phyloP scores from a whole-genome alignment of 345 rosid genomes.

The Passiflora organensis region DNA sequence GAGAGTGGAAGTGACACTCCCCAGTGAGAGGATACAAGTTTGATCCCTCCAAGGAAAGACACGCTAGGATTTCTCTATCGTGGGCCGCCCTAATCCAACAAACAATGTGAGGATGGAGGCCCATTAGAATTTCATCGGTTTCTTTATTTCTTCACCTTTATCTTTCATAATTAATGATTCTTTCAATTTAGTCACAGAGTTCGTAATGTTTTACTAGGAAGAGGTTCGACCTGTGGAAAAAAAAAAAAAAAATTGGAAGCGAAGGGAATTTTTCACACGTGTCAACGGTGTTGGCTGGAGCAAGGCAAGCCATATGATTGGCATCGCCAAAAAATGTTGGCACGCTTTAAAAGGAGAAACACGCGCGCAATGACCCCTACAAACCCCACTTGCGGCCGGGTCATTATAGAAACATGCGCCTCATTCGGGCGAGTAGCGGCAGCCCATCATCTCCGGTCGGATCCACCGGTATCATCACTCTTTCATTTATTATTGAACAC shows the following conservation, averaged over 20 bases:
- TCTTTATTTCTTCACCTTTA: too few relatives aligned
- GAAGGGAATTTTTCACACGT: background rate
- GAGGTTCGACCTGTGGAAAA: too few relatives aligned
- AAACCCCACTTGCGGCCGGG: slow-evolving; percentile 50
- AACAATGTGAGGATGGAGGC: slow-evolving; percentile 5
- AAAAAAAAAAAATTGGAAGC: too few relatives aligned
- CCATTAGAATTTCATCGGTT: slow-evolving; percentile 11
- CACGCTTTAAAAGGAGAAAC: slow-evolving; percentile 44
- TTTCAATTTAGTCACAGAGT: too few relatives aligned
- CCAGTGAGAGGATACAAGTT: too few relatives aligned
- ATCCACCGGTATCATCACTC: background rate
- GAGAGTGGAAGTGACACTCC: slow-evolving; percentile 8
- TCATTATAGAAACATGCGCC: slow-evolving; percentile 33
- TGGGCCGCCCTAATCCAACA: slow-evolving; percentile 14
- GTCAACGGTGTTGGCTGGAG: background rate
- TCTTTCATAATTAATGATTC: too few relatives aligned
- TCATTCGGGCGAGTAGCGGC: slow-evolving; percentile 32
- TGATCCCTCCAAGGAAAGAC: too few relatives aligned
- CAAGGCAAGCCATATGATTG: slow-evolving; percentile 21
- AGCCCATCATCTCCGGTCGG: background rate
- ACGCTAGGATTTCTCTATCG: slow-evolving; percentile 12
- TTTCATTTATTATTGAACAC: background rate
- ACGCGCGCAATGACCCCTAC: slow-evolving; percentile 37
- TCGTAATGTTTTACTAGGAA: too few relatives aligned
- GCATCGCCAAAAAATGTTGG: slow-evolving; percentile 11